Evolutionary conservation across 331 rosid genomes (phyloP).

Genomic region (Rhamnella rubrinervis): DNA sequence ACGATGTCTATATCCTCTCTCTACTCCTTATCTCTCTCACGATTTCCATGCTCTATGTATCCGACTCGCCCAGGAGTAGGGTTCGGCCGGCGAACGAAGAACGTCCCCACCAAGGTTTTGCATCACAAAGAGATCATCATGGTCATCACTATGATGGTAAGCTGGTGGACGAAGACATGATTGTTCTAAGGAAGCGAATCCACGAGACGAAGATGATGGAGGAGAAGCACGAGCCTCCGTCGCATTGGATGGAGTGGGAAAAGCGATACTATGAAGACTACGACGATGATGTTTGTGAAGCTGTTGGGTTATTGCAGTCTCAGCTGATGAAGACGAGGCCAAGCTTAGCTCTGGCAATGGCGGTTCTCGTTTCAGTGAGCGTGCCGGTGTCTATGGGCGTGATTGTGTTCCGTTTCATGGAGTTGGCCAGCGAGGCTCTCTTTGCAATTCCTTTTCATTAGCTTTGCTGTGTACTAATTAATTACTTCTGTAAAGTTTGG

Average conservation of each 20-base stretch:
- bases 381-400: constrained; percentile 30
- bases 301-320: constrained; percentile 48
- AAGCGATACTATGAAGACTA: constrained; percentile 35
- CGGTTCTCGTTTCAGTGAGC: constrained; percentile 37
- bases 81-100: constrained; percentile 1
- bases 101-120: constrained; percentile 1
- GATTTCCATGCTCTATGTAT: neutral
- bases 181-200: constrained; percentile 50
- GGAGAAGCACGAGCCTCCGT: constrained; percentile 7
- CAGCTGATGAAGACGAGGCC: constrained; percentile 58
- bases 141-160: constrained; percentile 41
- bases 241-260: constrained; percentile 62
- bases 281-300: constrained; percentile 46
- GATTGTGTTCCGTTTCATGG: constrained; percentile 23
- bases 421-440: constrained; percentile 12
- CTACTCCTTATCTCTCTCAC: constrained; percentile 6
- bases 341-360: constrained; percentile 32
- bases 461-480: neutral
- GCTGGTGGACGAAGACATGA: constrained; percentile 57
- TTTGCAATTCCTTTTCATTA: constrained; percentile 10
- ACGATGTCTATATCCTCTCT: constrained; percentile 29
- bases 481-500: neutral
- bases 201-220: constrained; percentile 38
- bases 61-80: neutral
- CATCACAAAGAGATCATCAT: constrained; percentile 37